Percentiles rank a stretch among this genome's conserved stretches.
These are phyloP conservation scores for Hortiboletus campestris DNA, from an alignment of 768 basidiomycete genomes.

Conservation along the genomic window DNA sequence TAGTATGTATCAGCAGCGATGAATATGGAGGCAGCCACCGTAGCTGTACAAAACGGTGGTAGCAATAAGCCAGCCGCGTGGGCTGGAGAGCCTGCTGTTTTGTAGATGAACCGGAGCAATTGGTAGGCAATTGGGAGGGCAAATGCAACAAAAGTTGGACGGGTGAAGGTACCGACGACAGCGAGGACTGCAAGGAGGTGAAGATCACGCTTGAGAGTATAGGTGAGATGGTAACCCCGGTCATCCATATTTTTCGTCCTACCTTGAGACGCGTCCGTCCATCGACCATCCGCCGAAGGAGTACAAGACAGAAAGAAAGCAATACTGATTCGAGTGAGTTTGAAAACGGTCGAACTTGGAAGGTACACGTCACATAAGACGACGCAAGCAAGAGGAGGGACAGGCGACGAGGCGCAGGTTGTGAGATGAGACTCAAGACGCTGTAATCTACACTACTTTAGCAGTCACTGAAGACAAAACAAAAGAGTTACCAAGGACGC, in stretches of 20 bases:
- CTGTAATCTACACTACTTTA: conserved; percentile 25
- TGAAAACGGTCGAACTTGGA: conserved; percentile 41
- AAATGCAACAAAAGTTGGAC: conserved; percentile 37
- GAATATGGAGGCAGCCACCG: conserved; percentile 12
- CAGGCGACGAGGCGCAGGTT: conserved; percentile 17
- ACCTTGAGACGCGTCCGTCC: neutral
- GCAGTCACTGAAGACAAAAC: neutral
- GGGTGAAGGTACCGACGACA: conserved; percentile 33
- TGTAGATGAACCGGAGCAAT: conserved; percentile 16
- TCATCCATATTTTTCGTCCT: neutral
- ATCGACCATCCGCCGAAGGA: conserved; percentile 20
- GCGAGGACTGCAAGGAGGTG: conserved; percentile 27
- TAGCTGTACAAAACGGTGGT: conserved; percentile 24
- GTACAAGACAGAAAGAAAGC: conserved; percentile 30
- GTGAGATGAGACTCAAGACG: conserved; percentile 19
- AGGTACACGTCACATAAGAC: conserved; percentile 37
- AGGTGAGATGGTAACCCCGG: neutral
- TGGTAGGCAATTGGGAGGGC: conserved; percentile 32
- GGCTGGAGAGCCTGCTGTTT: conserved; percentile 8
- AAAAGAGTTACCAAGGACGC: conserved; percentile 31
- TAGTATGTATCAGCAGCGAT: conserved; percentile 33
- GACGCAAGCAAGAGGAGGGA: conserved; percentile 33
- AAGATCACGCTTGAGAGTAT: conserved; percentile 15
- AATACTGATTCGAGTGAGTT: conserved; percentile 37
- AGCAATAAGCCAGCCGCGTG: conserved; percentile 9